Conservation (phyloP, 441 rosid genomes). For the Oxalis stricta region DNA sequence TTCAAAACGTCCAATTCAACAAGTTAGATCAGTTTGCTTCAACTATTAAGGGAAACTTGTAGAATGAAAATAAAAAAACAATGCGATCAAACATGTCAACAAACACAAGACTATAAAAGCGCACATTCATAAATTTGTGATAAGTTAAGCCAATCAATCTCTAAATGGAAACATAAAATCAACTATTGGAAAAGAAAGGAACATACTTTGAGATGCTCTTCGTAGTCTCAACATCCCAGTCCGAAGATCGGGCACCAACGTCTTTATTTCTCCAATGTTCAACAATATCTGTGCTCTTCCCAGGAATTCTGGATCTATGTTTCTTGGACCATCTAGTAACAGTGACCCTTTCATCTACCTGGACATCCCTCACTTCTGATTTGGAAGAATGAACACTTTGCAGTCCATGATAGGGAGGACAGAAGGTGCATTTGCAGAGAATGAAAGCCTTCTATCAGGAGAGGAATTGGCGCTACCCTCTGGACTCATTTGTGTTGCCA, state of each 20-base stretch:
- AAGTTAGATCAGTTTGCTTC: too few species aligned
- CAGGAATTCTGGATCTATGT: conserved; percentile 32
- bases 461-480: conserved; percentile 54
- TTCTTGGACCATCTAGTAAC: conserved; percentile 85
- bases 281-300: conserved; percentile 46
- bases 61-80: too few species aligned
- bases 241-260: conserved; percentile 27
- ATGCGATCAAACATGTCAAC: too few species aligned
- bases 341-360: conserved; percentile 76
- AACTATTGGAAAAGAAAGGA: neutral
- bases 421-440: conserved; percentile 40
- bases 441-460: conserved; percentile 38
- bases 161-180: neutral
- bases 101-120: too few species aligned
- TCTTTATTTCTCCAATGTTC: conserved; percentile 64
- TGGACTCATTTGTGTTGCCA: conserved; percentile 95
- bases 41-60: too few species aligned
- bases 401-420: conserved; percentile 35
- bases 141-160: too few species aligned
- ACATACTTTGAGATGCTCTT: conserved; percentile 55
- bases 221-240: conserved; percentile 49
- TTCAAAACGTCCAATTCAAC: too few species aligned
- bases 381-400: conserved; percentile 32
- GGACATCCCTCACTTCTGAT: conserved; percentile 68
- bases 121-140: too few species aligned